Conservation (phyloP, 2,329 filamentous ascomycete genomes). For the Neofusicoccum parvum region DNA sequence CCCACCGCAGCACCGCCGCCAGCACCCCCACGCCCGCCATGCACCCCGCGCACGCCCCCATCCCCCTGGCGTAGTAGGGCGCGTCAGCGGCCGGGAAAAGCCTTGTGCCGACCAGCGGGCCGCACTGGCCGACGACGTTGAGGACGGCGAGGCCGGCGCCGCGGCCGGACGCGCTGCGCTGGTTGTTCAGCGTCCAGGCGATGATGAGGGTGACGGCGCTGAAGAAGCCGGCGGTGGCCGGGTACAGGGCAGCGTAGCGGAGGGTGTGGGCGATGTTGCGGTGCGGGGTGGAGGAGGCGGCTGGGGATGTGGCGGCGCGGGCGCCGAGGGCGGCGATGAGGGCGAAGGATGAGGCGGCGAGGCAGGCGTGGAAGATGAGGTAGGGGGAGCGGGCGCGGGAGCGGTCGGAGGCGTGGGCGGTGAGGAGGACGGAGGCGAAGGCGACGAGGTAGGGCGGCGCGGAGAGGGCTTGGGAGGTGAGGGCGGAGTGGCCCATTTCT, state of each 20-base stretch:
- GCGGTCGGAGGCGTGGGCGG: conserved; percentile 72
- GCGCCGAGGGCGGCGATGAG: conserved; percentile 63
- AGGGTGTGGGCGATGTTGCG: conserved; percentile 60
- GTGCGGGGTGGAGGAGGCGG: no score
- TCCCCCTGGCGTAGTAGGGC: conserved; percentile 53
- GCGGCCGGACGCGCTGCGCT: conserved; percentile 67
- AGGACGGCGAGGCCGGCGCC: conserved; percentile 78
- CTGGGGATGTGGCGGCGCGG: conserved; percentile 61
- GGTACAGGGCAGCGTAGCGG: conserved; percentile 76
- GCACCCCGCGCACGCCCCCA: conserved; percentile 53
- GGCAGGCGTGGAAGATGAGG: conserved; percentile 68
- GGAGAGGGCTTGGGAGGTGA: conserved; percentile 73
- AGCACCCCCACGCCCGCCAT: conserved; percentile 53
- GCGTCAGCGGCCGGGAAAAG: conserved; percentile 56
- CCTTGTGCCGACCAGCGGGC: conserved; percentile 62
- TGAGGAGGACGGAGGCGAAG: conserved; percentile 71
- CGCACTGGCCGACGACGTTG: conserved; percentile 80
- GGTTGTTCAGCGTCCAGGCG: conserved; percentile 88
- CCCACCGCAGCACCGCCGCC: conserved; percentile 44
- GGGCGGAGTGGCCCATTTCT: conserved; percentile 71
- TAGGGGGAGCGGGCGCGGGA: conserved; percentile 63
- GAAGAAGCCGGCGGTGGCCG: conserved; percentile 81
- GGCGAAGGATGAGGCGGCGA: conserved; percentile 64
- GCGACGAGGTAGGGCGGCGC: conserved; percentile 80
- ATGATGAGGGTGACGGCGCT: conserved; percentile 81